Conservation (phyloP, 225 moss, liverwort and hornwort genomes). For the Thuidium tamariscinum region DNA sequence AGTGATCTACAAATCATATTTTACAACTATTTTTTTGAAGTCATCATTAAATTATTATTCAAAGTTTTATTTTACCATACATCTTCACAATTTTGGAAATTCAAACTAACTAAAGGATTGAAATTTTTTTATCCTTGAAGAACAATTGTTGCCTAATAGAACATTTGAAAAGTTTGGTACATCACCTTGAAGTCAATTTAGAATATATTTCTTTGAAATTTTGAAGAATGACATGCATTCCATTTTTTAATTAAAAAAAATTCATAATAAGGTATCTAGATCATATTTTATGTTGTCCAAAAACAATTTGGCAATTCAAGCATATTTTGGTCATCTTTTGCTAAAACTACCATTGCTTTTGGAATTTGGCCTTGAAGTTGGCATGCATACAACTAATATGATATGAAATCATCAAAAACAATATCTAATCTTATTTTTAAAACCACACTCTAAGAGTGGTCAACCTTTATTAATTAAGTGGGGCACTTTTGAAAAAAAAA, state of each 20-base stretch:
- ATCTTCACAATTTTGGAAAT: not conserved
- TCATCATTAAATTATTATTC: not conserved
- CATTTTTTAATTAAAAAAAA: not conserved
- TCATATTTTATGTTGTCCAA: not conserved
- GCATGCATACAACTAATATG: not conserved
- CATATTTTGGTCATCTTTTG: not conserved
- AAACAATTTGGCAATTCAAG: not conserved
- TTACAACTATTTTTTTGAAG: not conserved
- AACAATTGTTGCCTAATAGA: fast-evolving
- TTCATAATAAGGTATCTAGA: fast-evolving
- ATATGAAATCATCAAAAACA: not conserved
- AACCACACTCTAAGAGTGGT: fast-evolving
- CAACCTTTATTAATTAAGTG: fast-evolving
- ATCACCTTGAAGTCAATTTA: not conserved
- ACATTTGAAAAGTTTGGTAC: not conserved
- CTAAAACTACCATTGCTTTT: not conserved
- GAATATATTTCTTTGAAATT: not conserved
- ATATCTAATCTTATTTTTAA: not conserved
- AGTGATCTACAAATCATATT: fast-evolving
- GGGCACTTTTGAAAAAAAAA: not conserved
- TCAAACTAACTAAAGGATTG: not conserved
- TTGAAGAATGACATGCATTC: fast-evolving
- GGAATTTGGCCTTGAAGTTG: not conserved
- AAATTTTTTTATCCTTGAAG: fast-evolving
- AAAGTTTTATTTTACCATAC: not conserved